Evolutionary conservation across 2,329 filamentous ascomycete species (phyloP), one percentile per base, ranked within the genome.

Genomic region (Pyricularia grisea): DNA sequence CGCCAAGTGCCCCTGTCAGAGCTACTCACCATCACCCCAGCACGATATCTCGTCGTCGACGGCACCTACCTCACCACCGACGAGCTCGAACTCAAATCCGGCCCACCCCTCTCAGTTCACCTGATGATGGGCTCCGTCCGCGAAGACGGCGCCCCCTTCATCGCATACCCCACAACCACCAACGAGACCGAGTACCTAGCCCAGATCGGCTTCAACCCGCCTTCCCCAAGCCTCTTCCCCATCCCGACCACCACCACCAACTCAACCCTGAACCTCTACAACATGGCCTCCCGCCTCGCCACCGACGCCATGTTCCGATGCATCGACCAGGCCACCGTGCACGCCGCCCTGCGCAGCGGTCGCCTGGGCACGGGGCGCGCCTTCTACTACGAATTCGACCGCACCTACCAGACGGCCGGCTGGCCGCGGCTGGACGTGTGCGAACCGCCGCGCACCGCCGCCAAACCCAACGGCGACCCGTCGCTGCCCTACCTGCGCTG

Each of bases 271-370:
- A 82, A 87, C 70, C 79, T 86, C 2, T 88, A 84, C 79, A 87
- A 86, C 70, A 79, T 84, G 42, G 81, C 82, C 25, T 78, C 83
- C 7, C 83, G 83, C 6, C 78, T 88, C 60, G 82, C 84, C 2
- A 88, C 86, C 2, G 86, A 89, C 74, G 84, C 81, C 67, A 82
- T 83, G 10, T 88, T 88, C 79, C 83, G 86, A 69, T 89, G 87
- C 74, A 77, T 85, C 67, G 85, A 87, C 74, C 82, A 88, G 75
- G 85, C 86, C 5, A 88, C 86, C 2, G 83, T 83, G 7, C 84
- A 83, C 73, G 79, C 84, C 0, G 85, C 82, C 2, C 77, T 82
- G 0, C 70, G 74, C 20, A 81, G 79, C 20, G 76, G 77, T 3
- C 80, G 82, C 0, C 84, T 88, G 73, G 75, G 79, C 31, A 76